Percentiles rank a stretch among this genome's conserved stretches.
These are phyloP conservation scores for Capsella rubella DNA, from an alignment of 441 rosid genomes.

Conservation along the genomic window DNA sequence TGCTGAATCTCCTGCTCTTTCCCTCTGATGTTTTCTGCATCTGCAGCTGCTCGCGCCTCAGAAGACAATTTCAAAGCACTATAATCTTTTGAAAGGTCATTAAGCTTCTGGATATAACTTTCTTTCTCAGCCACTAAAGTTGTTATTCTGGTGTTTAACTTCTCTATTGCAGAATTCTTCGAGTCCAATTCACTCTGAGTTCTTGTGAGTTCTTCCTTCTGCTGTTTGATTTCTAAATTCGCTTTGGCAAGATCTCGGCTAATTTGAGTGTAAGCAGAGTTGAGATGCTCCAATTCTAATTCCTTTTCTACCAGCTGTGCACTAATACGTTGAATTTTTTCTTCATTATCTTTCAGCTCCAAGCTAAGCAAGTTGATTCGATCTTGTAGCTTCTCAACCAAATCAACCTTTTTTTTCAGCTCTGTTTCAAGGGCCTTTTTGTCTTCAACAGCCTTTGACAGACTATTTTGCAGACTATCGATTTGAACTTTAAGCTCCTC, in stretches of 20 bases:
- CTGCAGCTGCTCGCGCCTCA: constrained; percentile 58
- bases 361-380: constrained; percentile 56
- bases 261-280: constrained; percentile 50
- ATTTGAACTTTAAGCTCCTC: constrained; percentile 63
- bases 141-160: constrained; percentile 58
- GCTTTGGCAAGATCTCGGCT: constrained; percentile 63
- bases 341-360: constrained; percentile 74
- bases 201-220: constrained; percentile 55
- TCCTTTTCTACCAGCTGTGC: constrained; percentile 62
- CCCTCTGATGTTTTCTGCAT: constrained; percentile 59
- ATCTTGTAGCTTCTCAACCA: constrained; percentile 63
- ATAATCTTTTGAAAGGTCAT: constrained; percentile 55
- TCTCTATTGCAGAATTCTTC: constrained; percentile 58
- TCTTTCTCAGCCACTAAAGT: constrained; percentile 63
- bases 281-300: constrained; percentile 59
- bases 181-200: constrained; percentile 55
- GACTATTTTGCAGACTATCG: constrained; percentile 55
- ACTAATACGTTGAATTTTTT: constrained; percentile 52
- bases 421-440: constrained; percentile 63
- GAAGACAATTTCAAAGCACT: constrained; percentile 64
- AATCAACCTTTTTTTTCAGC: constrained; percentile 61
- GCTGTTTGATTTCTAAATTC: constrained; percentile 51
- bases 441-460: constrained; percentile 65
- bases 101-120: constrained; percentile 55
- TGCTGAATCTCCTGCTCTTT: constrained; percentile 58